Conservation (phyloP, 2,329 filamentous ascomycete genomes). For the Trichophyton simii region DNA sequence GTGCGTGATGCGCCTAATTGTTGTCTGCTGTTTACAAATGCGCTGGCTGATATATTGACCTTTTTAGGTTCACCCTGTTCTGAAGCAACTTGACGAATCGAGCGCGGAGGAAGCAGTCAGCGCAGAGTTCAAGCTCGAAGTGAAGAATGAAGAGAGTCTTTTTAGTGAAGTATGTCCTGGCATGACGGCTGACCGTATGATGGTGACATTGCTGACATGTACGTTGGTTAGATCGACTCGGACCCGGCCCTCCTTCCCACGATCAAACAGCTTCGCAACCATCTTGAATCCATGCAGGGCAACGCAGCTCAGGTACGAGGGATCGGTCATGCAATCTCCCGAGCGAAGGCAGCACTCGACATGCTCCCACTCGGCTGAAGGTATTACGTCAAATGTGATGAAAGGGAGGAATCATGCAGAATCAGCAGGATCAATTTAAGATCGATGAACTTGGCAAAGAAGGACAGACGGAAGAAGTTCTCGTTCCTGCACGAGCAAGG, state of each 20-base stretch:
- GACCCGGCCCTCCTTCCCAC: slow-evolving; percentile 27
- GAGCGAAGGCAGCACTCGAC: slow-evolving; percentile 17
- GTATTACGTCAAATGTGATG: neutral
- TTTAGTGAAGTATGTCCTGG: slow-evolving; percentile 12
- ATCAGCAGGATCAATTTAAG: too few relatives aligned
- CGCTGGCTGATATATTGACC: neutral
- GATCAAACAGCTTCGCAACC: slow-evolving; percentile 30
- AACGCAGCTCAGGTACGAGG: slow-evolving; percentile 29
- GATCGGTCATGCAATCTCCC: slow-evolving; percentile 27
- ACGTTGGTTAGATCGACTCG: slow-evolving; percentile 10
- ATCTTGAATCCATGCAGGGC: slow-evolving; percentile 34
- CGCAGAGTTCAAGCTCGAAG: slow-evolving; percentile 19
- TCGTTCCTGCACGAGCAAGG: neutral
- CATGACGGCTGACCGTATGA: neutral
- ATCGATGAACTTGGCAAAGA: neutral
- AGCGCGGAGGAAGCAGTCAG: slow-evolving; percentile 9
- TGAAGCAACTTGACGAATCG: slow-evolving; percentile 24
- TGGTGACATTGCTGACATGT: neutral
- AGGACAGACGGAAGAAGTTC: neutral
- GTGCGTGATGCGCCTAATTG: slow-evolving; percentile 16
- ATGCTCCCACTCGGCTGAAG: slow-evolving; percentile 13
- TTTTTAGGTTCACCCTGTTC: slow-evolving; percentile 25
- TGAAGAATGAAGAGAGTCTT: neutral
- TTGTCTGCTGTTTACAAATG: neutral
- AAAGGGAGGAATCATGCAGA: neutral